Conservation (phyloP, 2,329 filamentous ascomycete genomes). For the Epicoccum sorghinum region DNA sequence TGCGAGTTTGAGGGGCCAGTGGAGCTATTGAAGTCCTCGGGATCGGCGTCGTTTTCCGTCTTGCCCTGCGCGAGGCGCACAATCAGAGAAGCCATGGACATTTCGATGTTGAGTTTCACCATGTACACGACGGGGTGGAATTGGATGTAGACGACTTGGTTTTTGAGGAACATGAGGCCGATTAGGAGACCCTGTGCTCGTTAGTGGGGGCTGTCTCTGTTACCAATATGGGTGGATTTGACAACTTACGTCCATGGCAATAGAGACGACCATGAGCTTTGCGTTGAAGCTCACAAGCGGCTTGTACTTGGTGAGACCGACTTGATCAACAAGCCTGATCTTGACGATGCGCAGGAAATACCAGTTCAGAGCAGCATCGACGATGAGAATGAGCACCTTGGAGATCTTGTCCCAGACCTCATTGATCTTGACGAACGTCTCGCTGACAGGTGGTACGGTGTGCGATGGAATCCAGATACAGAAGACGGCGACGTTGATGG, state of each 20-base stretch:
- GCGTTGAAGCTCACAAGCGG: constrained; percentile 51
- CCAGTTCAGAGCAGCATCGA: constrained; percentile 60
- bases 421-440: constrained; percentile 55
- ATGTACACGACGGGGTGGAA: constrained; percentile 53
- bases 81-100: constrained; percentile 53
- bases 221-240: neutral
- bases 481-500: constrained; percentile 61
- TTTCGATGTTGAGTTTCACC: constrained; percentile 54
- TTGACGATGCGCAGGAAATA: constrained; percentile 57
- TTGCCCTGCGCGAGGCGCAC: constrained; percentile 43
- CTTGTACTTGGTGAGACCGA: constrained; percentile 51
- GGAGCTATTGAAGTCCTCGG: constrained; percentile 25
- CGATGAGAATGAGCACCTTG: constrained; percentile 58
- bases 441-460: constrained; percentile 36
- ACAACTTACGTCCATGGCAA: constrained; percentile 49
- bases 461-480: constrained; percentile 61
- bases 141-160: constrained; percentile 48
- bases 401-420: constrained; percentile 60
- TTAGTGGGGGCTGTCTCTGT: neutral
- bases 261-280: constrained; percentile 48
- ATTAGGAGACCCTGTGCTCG: constrained; percentile 41
- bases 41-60: constrained; percentile 35
- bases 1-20: constrained; percentile 26
- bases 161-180: constrained; percentile 48
- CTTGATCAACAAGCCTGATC: constrained; percentile 44